Evolutionary conservation across 768 basidiomycete species (phyloP).

Genomic region (Filobasidium floriforme): DNA sequence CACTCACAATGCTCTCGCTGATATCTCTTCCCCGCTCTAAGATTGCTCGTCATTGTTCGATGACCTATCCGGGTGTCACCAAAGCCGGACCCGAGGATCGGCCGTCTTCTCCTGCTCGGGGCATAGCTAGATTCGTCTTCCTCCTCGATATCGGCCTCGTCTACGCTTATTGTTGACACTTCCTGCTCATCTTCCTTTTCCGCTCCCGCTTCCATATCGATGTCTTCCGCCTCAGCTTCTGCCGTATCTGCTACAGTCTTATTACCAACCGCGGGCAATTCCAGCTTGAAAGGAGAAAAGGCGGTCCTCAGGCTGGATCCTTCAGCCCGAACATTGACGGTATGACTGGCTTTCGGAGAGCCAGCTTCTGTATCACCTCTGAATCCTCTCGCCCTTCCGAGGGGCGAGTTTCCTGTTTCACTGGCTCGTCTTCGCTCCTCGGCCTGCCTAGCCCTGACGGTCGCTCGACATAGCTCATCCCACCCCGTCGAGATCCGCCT

Average conservation of each 20-base stretch:
- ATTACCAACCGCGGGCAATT: not conserved
- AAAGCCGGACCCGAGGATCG: not conserved
- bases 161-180: not conserved
- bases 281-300: not conserved
- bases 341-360: not conserved
- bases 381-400: not conserved
- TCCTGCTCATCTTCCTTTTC: not conserved
- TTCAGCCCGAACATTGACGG: not conserved
- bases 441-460: not conserved
- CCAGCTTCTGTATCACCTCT: not conserved
- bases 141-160: not conserved
- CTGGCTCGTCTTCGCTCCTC: not conserved
- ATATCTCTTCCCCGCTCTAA: not conserved
- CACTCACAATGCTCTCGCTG: not conserved
- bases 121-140: not conserved
- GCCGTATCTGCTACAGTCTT: not conserved
- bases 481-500: not conserved
- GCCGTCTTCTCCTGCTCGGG: not conserved
- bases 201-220: not conserved
- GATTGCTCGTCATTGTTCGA: not conserved
- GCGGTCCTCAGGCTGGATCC: not conserved
- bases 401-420: not conserved
- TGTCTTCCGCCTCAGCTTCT: not conserved
- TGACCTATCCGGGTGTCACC: not conserved
- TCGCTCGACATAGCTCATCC: constrained; percentile 3